These are phyloP conservation scores for Hyphochytrium catenoides DNA, from an alignment of 352 stramenopile genomes.

Conservation along the genomic window DNA sequence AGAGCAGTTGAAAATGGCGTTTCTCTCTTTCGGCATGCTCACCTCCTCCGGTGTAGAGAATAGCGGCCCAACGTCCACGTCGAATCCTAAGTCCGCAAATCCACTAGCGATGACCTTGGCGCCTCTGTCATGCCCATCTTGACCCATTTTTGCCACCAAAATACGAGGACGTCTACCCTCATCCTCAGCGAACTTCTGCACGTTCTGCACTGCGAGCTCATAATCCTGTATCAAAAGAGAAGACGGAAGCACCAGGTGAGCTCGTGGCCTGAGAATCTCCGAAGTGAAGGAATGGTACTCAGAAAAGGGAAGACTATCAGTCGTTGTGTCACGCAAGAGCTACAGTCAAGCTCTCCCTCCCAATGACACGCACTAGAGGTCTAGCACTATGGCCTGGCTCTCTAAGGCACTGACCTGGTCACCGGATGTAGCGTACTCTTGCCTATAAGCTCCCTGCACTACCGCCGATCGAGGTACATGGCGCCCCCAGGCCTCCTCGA, in stretches of 20 bases:
- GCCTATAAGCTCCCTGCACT: conserved; percentile 56
- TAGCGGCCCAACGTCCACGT: conserved; percentile 87
- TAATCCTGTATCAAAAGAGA: conserved; percentile 62
- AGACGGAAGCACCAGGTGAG: no score
- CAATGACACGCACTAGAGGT: no score
- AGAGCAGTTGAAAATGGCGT: no score
- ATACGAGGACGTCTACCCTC: conserved; percentile 79
- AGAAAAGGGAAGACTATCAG: no score
- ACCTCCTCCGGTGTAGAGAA: conserved; percentile 74
- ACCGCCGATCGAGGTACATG: conserved; percentile 54
- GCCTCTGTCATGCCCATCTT: conserved; percentile 90
- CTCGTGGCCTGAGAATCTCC: no score
- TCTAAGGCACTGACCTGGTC: neutral
- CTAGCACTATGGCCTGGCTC: conserved; percentile 13
- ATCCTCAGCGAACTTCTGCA: conserved; percentile 72
- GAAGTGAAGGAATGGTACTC: no score
- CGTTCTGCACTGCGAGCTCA: conserved; percentile 48
- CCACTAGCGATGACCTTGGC: conserved; percentile 88
- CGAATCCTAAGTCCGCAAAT: conserved; percentile 88
- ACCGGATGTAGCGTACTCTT: conserved; percentile 18
- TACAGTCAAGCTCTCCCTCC: no score
- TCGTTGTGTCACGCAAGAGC: no score
- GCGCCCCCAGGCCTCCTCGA: conserved; percentile 82
- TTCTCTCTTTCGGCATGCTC: no score
- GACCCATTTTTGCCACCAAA: conserved; percentile 83